phyloP scores from a whole-genome alignment of 805 yeast species.

The Metschnikowia colocasiae region DNA sequence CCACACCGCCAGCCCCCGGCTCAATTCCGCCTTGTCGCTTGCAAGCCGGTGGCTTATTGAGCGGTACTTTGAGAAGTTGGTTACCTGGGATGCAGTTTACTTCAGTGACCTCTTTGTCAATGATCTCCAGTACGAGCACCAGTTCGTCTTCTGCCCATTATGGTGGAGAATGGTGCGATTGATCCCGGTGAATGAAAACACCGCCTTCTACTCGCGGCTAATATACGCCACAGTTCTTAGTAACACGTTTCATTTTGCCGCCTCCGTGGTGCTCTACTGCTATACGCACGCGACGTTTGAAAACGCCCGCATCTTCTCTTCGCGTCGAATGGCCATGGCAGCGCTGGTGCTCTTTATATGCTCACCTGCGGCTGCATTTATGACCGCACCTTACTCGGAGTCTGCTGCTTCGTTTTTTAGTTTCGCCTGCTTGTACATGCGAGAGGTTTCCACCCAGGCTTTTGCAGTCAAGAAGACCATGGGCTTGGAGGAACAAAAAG shows the following conservation, averaged over 20 bases:
- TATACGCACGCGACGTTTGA: conserved; percentile 38
- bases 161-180: conserved; percentile 58
- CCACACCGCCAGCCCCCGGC: conserved; percentile 8
- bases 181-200: conserved; percentile 6
- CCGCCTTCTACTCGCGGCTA: conserved; percentile 14
- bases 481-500: too few species aligned
- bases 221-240: conserved; percentile 42
- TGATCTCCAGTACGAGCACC: conserved; percentile 71
- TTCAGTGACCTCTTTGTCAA: conserved; percentile 55
- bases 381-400: conserved; percentile 74
- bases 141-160: conserved; percentile 78
- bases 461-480: not conserved
- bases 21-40: conserved; percentile 7
- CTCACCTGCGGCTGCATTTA: conserved; percentile 80
- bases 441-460: conserved; percentile 34
- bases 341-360: conserved; percentile 45
- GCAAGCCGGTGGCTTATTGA: not conserved
- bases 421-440: conserved; percentile 50
- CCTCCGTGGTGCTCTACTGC: conserved; percentile 46
- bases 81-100: conserved; percentile 86
- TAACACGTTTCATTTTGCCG: conserved; percentile 49
- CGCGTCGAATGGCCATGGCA: conserved; percentile 20
- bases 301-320: conserved; percentile 19
- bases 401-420: conserved; percentile 60
- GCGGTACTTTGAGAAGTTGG: conserved; percentile 46